These are phyloP conservation scores for Tuber magnatum DNA, from an alignment of 495 filamentous ascomycete species.

Conservation along the genomic window DNA sequence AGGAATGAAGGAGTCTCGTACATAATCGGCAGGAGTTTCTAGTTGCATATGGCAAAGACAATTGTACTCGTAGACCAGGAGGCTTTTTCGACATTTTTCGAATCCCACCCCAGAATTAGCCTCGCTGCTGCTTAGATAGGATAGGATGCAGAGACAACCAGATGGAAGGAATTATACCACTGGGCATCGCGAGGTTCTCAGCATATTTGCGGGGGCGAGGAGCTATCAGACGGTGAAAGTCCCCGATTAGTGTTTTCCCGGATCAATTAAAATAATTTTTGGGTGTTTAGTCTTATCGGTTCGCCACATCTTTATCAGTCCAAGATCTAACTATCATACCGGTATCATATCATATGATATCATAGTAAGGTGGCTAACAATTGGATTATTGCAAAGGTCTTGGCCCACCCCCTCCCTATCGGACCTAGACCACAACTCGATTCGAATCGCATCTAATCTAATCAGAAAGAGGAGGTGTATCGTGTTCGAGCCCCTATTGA, in stretches of 20 bases:
- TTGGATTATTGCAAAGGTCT: background rate
- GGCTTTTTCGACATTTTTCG: slow-evolving; percentile 8
- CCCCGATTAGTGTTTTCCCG: background rate
- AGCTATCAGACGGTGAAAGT: background rate
- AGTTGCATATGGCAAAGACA: slow-evolving; percentile 15
- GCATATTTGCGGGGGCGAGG: slow-evolving; percentile 21
- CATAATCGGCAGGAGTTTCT: slow-evolving; percentile 10
- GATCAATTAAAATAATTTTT: background rate
- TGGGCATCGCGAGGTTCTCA: slow-evolving; percentile 21
- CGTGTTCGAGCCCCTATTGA: background rate
- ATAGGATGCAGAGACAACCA: slow-evolving; percentile 12
- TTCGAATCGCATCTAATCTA: background rate
- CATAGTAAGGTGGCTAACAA: background rate
- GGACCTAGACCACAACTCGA: background rate
- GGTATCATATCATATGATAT: no score
- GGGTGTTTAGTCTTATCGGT: background rate
- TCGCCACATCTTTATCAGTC: background rate
- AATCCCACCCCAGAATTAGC: slow-evolving; percentile 19
- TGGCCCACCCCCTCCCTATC: background rate
- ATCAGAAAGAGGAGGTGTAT: background rate
- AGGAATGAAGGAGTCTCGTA: slow-evolving; percentile 18
- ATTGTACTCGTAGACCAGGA: slow-evolving; percentile 23
- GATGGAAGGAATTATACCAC: slow-evolving; percentile 19
- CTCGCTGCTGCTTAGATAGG: slow-evolving; percentile 1
- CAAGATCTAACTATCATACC: background rate